Conservation (phyloP, 768 basidiomycete genomes). For the Epithele typhae region DNA sequence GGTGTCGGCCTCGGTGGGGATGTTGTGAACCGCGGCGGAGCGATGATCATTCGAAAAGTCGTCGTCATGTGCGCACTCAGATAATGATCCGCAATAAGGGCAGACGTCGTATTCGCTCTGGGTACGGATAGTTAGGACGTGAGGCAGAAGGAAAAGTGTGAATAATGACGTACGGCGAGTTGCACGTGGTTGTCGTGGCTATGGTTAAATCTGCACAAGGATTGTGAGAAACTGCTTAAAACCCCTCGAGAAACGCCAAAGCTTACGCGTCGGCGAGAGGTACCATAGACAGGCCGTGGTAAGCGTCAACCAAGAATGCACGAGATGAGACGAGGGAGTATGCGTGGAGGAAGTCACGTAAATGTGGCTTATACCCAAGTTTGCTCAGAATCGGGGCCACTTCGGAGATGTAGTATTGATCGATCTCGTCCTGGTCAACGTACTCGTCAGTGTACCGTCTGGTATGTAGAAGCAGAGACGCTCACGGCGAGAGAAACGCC, state of each 20-base stretch:
- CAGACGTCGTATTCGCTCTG: constrained; percentile 40
- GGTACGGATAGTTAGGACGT: not conserved
- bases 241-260: no score
- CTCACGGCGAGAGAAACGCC: constrained; percentile 15
- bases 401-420: constrained; percentile 18
- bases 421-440: constrained; percentile 19
- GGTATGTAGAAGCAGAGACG: not conserved
- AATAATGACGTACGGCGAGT: constrained; percentile 27
- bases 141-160: not conserved
- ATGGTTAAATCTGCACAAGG: constrained; percentile 37
- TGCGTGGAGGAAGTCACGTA: constrained; percentile 31
- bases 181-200: constrained; percentile 33
- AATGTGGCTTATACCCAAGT: not conserved
- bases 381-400: constrained; percentile 14
- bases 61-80: constrained; percentile 36
- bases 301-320: constrained; percentile 45
- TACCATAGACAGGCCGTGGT: constrained; percentile 42
- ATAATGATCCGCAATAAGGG: constrained; percentile 32
- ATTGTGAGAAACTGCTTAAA: no score
- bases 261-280: constrained; percentile 43
- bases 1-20: constrained; percentile 20
- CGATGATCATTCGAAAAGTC: not conserved
- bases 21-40: no score
- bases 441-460: not conserved
- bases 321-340: constrained; percentile 46